Conservation (phyloP, 257 asterid species). For the Nicotiana undulata region DNA sequence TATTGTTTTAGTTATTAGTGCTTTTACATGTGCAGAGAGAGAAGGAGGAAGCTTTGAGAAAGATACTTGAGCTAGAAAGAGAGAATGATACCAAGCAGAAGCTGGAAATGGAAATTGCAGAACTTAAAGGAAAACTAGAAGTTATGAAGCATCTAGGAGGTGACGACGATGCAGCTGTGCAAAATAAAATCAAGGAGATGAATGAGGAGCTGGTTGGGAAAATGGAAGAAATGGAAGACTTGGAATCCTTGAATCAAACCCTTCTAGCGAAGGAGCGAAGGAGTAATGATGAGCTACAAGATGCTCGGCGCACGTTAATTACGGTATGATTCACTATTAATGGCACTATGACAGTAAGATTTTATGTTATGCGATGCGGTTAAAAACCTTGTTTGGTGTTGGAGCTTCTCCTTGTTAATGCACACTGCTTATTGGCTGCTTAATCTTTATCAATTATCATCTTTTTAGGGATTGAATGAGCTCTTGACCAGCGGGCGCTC, state of each 20-base stretch:
- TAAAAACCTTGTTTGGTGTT: not conserved
- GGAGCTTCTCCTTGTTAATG: not conserved
- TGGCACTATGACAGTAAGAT: not conserved
- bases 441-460: not conserved
- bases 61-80: constrained; percentile 21
- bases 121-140: constrained; percentile 27
- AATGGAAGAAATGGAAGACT: constrained; percentile 22
- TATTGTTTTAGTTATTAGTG: not conserved
- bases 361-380: not conserved
- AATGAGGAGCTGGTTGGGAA: constrained; percentile 21
- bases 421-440: not conserved
- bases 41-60: constrained; percentile 17
- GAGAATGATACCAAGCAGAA: constrained; percentile 23
- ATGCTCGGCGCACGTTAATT: constrained; percentile 21
- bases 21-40: constrained; percentile 42
- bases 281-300: constrained; percentile 30
- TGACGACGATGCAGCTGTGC: constrained; percentile 35
- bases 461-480: constrained; percentile 43
- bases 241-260: constrained; percentile 15
- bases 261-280: constrained; percentile 20
- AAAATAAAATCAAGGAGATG: constrained; percentile 28
- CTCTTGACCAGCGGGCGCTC: constrained; percentile 33
- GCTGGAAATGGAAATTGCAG: constrained; percentile 28
- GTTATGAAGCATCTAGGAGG: constrained; percentile 39
- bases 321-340: constrained; percentile 6